Conservation (phyloP, 257 asterid genomes). For the Solanum sitiens region DNA sequence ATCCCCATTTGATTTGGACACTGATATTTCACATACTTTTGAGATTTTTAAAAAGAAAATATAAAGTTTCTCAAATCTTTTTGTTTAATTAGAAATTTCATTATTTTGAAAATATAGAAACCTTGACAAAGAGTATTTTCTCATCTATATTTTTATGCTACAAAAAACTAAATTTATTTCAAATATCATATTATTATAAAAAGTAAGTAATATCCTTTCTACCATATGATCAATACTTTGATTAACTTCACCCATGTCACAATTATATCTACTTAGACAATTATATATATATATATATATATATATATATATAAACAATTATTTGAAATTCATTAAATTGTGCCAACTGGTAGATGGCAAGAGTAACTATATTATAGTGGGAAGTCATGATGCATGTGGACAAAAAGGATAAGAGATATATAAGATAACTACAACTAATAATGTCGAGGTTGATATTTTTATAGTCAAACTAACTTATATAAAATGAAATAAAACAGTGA, state of each 20-base stretch:
- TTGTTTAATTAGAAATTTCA: no score
- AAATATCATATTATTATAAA: no score
- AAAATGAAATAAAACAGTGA: accelerated
- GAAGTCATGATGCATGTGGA: neutral
- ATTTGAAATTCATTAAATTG: neutral
- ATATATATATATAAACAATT: neutral
- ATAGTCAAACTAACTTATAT: neutral
- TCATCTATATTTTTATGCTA: no score
- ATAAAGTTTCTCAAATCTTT: no score
- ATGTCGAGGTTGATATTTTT: neutral
- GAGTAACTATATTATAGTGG: neutral
- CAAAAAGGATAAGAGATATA: neutral
- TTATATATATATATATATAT: no score
- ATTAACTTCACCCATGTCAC: neutral
- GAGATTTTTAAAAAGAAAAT: neutral
- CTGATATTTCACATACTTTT: neutral
- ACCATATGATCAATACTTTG: neutral
- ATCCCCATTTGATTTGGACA: neutral
- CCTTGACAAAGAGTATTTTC: no score
- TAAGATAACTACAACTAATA: neutral
- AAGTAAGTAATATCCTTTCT: neutral
- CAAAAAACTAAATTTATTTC: accelerated
- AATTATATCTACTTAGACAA: neutral
- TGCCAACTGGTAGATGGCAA: neutral
- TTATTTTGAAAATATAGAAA: no score